Base-by-base conservation (phyloP, 2,329 filamentous ascomycete species). In the Botrytis sinoallii region DNA sequence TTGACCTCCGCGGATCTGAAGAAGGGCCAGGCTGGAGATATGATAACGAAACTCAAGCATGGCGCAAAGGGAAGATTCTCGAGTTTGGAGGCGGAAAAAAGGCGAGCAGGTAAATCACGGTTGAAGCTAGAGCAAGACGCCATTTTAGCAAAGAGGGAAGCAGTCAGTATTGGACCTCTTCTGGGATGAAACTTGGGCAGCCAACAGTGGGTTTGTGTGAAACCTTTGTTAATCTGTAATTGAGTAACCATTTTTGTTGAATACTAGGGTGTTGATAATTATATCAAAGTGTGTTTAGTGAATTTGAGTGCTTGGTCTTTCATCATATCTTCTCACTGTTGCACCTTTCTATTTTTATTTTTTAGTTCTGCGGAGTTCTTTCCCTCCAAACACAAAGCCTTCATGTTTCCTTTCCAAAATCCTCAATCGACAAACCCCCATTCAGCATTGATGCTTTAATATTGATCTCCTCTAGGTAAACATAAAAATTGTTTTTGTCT, bases 11-110 rank as follows among this genome's bases (percentile, higher is more conserved):
- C 84, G 0, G 86, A 90, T 42, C 79, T 97, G 74, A 94, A 88
- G 22, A 96, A 95, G 80, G 95, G 95, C 12, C 90, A 89, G 80
- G 95, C 94, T 7, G 88, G 88, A 7, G 95, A 98, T 81, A 95
- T 97, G 92, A 97, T 98, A 76, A 97, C 93, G 12, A 97, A 97
- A 82, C 81, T 97, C 75, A 95, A 92, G 81, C 92, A 96, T 80
- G 95, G 95, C 0, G 93, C 93, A 1, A 88, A 85, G 82, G 92
- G 83, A 75, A 89, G 84, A 84, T 94, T 88, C 80, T 84, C 85
- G 40, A 85, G 79, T 48, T 82, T 88, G 73, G 85, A 87, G 79
- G 84, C 83, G 0, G 84, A 86, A 71, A 89, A 87, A 80, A 87
- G 85, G 61, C 86, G 86, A 70, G 83, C 81, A 52, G 82, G 84